phyloP scores from a whole-genome alignment of 1,139 yeast species.

The Nakaseomyces kungkrabaensis region DNA sequence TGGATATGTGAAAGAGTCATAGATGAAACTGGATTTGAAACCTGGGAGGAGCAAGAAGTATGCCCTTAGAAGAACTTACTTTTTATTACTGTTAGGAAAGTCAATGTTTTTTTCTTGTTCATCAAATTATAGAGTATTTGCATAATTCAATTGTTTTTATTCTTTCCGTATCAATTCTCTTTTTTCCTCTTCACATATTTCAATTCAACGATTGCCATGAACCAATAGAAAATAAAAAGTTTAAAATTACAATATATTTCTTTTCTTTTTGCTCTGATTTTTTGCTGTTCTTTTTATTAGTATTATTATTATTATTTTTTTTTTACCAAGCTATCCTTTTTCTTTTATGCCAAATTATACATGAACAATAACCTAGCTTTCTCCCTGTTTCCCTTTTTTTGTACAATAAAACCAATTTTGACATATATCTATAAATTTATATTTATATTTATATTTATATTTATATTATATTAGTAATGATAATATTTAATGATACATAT shows the following conservation, averaged over 20 bases:
- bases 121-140: neutral
- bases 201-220: too few species aligned
- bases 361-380: neutral
- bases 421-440: too few species aligned
- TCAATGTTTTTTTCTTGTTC: neutral
- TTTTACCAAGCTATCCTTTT: neutral
- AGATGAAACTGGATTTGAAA: constrained; percentile 44
- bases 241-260: too few species aligned
- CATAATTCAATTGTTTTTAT: neutral
- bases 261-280: neutral
- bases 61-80: constrained; percentile 42
- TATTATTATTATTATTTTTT: neutral
- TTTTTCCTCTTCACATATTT: neutral
- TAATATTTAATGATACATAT: neutral
- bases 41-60: constrained; percentile 69
- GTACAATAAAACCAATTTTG: neutral
- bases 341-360: neutral
- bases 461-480: neutral
- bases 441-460: neutral
- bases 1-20: constrained; percentile 37
- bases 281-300: neutral
- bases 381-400: neutral
- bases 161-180: too few species aligned
- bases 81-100: too few species aligned
- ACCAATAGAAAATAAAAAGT: too few species aligned